Evolutionary conservation across 176 grass and related monocot genomes (phyloP).

Genomic region (Eleusine coracana): DNA sequence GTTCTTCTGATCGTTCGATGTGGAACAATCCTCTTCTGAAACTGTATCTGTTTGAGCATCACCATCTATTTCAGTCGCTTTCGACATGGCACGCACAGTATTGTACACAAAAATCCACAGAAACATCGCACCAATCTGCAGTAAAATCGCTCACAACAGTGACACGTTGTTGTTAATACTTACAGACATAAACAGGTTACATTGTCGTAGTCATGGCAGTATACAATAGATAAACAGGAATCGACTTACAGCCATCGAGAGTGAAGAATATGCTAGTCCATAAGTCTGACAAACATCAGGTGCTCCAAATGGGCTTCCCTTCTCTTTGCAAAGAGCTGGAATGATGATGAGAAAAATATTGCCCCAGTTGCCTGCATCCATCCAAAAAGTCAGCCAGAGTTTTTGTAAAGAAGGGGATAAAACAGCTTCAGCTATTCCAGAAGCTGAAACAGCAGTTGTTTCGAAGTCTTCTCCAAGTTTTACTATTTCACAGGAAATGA

Average conservation of each 20-base stretch:
- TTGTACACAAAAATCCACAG: conserved; percentile 81
- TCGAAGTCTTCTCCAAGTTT: not conserved
- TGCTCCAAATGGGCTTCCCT: conserved; percentile 78
- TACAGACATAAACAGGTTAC: not conserved
- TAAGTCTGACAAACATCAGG: conserved; percentile 61
- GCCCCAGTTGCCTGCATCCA: conserved; percentile 69
- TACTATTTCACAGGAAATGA: not conserved
- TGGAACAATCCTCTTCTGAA: conserved; percentile 34
- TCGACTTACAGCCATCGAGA: conserved; percentile 76
- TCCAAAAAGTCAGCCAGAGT: not conserved
- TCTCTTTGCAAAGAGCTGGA: conserved; percentile 91
- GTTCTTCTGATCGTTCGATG: not conserved
- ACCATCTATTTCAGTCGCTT: conserved; percentile 22
- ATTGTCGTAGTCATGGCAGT: too few species aligned
- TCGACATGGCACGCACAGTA: conserved; percentile 59
- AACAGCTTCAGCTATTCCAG: not conserved
- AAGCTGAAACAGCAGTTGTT: not conserved
- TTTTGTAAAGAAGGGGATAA: not conserved
- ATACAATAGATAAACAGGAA: not conserved
- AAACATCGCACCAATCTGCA: conserved; percentile 79
- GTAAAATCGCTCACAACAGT: not conserved
- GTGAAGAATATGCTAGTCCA: conserved; percentile 75
- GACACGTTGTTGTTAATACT: not conserved
- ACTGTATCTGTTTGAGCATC: not conserved
- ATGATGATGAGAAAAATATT: conserved; percentile 88